Evolutionary conservation across 768 basidiomycete species (phyloP), one percentile per base, ranked within the genome.

Genomic region (Boletus pseudo-olivaceus): DNA sequence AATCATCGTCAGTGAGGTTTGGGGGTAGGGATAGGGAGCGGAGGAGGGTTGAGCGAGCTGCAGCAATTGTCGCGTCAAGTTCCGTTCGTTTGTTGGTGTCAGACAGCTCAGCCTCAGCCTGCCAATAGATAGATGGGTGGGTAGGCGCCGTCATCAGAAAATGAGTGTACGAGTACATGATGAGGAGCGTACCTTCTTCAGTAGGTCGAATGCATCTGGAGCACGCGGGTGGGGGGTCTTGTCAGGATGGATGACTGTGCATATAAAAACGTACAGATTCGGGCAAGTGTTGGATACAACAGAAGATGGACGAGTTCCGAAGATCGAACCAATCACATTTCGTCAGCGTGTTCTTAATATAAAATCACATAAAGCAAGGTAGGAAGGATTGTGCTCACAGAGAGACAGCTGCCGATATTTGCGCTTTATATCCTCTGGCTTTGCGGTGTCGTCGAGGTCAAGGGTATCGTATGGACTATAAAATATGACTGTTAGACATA

Each of bases 211-310:
- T 1, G 94, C 94, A 73, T 97, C 92, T 63, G 92, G 87, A 47
- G 92, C 90, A 64, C 85, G 83, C 29, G 82, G 78, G 73, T 97
- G 92, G 68, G 90, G 76, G 63, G 89, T 88, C 80, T 98, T 99
- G 78, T 99, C 97, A 57, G 97, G 97, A 79, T 99, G 97, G 66
- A 99, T 98, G 72, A 97, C 91, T 93, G 68, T 57, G 58, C 62
- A 62, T 71, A 56, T 67, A 51, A 71, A 57, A 75, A 79, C 76
- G 77, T 79, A 78, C 78, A 50, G 46, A 49, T 61, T 59, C 33
- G 40, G 41, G 42, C 47, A 32, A 38, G 37, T 41, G 4, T 51
- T 27, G 47, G 53, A 43, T 19, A 11, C 27, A n/a, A 33, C 27
- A 32, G 35, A 35, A 29, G 27, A 14, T 14, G 12, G 35, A 11